These are phyloP conservation scores for Penicillium nucicola DNA, from an alignment of 495 filamentous ascomycete species.

Conservation along the genomic window DNA sequence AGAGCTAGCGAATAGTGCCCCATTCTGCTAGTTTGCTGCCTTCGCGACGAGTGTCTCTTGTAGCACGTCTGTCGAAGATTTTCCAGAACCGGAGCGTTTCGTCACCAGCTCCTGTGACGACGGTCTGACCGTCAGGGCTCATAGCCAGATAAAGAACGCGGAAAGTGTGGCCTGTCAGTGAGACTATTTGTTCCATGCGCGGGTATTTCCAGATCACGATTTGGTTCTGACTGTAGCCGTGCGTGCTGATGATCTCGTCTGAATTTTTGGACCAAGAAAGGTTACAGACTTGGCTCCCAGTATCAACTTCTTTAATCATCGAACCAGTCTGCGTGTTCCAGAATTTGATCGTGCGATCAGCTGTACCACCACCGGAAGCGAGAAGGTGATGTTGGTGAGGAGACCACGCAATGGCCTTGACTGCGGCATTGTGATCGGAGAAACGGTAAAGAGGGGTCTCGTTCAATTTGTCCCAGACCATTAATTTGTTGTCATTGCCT, in stretches of 20 bases:
- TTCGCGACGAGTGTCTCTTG: conserved; percentile 49
- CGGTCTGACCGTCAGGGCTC: conserved; percentile 89
- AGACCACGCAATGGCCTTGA: conserved; percentile 99
- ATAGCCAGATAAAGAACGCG: conserved; percentile 94
- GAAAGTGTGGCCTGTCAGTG: conserved; percentile 93
- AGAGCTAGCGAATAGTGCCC: conserved; percentile 62
- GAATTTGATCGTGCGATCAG: conserved; percentile 93
- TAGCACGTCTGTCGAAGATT: conserved; percentile 70
- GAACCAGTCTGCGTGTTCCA: conserved; percentile 86
- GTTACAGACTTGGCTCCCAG: conserved; percentile 96
- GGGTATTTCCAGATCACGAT: conserved; percentile 99
- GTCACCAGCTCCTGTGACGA: conserved; percentile 95
- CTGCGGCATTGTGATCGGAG: conserved; percentile 87
- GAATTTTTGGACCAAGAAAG: conserved; percentile 93
- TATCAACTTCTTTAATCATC: conserved; percentile 82
- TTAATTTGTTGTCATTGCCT: conserved; percentile 96
- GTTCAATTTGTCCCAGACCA: conserved; percentile 94
- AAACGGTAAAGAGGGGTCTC: conserved; percentile 89
- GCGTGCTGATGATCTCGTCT: conserved; percentile 94
- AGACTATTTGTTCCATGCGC: conserved; percentile 92
- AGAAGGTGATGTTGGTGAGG: conserved; percentile 91
- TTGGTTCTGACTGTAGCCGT: conserved; percentile 97
- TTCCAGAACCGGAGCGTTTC: conserved; percentile 98
- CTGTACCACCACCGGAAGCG: conserved; percentile 94
- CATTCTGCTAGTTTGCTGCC: conserved; percentile 62